These are phyloP conservation scores for Saitozyma podzolica DNA, from an alignment of 768 basidiomycete species.

Conservation along the genomic window DNA sequence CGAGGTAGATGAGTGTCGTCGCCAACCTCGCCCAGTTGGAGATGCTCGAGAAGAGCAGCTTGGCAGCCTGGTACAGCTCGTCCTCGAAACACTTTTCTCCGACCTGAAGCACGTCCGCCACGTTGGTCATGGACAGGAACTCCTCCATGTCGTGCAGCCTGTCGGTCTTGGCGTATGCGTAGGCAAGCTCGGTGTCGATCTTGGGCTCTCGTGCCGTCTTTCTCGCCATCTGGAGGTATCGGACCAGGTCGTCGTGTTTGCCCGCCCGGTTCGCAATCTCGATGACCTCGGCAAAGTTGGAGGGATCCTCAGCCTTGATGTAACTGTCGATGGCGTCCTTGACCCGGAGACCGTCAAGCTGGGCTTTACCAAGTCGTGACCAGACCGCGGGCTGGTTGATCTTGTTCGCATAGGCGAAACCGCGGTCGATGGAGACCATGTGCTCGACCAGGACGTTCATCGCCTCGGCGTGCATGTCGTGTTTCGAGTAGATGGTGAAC, in stretches of 20 bases:
- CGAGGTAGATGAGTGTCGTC: conserved; percentile 95
- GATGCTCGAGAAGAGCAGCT: conserved; percentile 91
- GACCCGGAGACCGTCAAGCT: conserved; percentile 94
- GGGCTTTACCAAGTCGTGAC: conserved; percentile 97
- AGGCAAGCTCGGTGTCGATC: conserved; percentile 96
- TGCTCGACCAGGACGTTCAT: conserved; percentile 98
- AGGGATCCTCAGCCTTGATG: conserved; percentile 93
- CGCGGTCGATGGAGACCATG: conserved; percentile 95
- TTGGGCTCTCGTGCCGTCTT: conserved; percentile 94
- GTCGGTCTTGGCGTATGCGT: conserved; percentile 88
- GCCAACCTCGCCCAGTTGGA: conserved; percentile 98
- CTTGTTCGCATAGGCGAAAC: conserved; percentile 91
- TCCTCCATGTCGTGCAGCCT: conserved; percentile 99
- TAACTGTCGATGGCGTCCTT: conserved; percentile 99
- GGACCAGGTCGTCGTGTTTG: conserved; percentile 86
- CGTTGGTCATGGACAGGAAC: conserved; percentile 97
- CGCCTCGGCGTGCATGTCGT: conserved; percentile 90
- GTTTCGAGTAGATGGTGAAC: conserved; percentile 95
- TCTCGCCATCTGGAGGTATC: conserved; percentile 97
- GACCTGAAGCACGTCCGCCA: conserved; percentile 92
- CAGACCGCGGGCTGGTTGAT: conserved; percentile 95
- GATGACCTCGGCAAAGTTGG: conserved; percentile 90
- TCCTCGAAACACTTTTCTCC: conserved; percentile 99
- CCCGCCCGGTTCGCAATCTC: conserved; percentile 94
- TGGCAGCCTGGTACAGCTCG: conserved; percentile 94